These are phyloP conservation scores for Fonsecaea erecta DNA, from an alignment of 2,329 filamentous ascomycete genomes.

Conservation along the genomic window DNA sequence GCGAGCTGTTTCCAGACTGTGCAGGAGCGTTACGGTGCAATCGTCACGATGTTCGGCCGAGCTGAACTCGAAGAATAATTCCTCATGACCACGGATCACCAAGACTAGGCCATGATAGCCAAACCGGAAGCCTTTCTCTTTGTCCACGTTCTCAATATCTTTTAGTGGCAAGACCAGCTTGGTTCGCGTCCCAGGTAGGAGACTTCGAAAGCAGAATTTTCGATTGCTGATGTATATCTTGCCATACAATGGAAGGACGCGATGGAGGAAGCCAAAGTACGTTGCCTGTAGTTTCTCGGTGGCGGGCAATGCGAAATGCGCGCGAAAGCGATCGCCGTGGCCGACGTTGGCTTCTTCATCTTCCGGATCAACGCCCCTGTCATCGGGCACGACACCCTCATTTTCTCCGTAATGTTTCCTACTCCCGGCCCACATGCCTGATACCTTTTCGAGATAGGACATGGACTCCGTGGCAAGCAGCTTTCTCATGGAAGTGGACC, in stretches of 20 bases:
- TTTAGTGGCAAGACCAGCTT: conserved; percentile 89
- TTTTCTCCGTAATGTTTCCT: conserved; percentile 84
- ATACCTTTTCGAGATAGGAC: conserved; percentile 95
- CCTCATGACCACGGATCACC: conserved; percentile 92
- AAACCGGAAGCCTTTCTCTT: conserved; percentile 92
- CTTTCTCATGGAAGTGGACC: conserved; percentile 79
- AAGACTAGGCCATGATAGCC: conserved; percentile 89
- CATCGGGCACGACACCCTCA: conserved; percentile 68
- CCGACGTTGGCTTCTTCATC: conserved; percentile 60
- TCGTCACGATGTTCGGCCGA: conserved; percentile 81
- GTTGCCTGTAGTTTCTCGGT: conserved; percentile 83
- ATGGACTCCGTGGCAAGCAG: conserved; percentile 88
- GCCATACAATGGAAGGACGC: conserved; percentile 88
- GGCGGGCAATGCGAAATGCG: conserved; percentile 86
- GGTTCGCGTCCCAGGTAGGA: conserved; percentile 85
- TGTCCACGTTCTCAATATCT: conserved; percentile 90
- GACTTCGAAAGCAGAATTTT: conserved; percentile 89
- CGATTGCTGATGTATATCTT: conserved; percentile 93
- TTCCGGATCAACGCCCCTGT: conserved; percentile 61
- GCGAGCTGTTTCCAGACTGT: conserved; percentile 72
- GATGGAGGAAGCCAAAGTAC: conserved; percentile 90
- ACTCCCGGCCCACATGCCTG: conserved; percentile 93
- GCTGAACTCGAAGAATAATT: conserved; percentile 93
- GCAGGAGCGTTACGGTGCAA: conserved; percentile 79
- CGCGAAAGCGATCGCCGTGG: conserved; percentile 73